A percentile compares a stretch with the other conserved stretches of the same genome.
These are phyloP conservation scores for Basipetospora chlamydospora DNA, from an alignment of 2,329 filamentous ascomycete genomes.

Conservation along the genomic window DNA sequence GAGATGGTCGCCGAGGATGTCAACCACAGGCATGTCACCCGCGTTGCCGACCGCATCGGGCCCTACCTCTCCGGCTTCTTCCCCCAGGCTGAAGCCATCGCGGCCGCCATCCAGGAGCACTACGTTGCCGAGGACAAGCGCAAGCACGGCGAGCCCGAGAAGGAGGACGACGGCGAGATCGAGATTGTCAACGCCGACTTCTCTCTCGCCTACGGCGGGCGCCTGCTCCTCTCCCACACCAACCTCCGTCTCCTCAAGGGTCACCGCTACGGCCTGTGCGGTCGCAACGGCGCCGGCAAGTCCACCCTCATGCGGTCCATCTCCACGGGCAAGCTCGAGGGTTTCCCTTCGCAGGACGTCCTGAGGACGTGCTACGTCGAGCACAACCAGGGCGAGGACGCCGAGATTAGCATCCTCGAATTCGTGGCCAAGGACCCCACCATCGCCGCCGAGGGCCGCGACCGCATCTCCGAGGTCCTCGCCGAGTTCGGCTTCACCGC, in stretches of 20 bases:
- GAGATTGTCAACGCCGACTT: slow-evolving; percentile 98
- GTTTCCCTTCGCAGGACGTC: slow-evolving; percentile 84
- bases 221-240: slow-evolving; percentile 91
- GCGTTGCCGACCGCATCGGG: slow-evolving; percentile 52
- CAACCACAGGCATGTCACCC: slow-evolving; percentile 64
- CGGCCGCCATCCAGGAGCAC: slow-evolving; percentile 58
- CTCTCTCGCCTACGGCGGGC: slow-evolving; percentile 92
- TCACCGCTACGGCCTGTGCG: slow-evolving; percentile 92
- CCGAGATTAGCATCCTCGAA: slow-evolving; percentile 87
- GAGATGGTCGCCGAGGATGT: slow-evolving; percentile 79
- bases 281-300: slow-evolving; percentile 93
- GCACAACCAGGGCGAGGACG: slow-evolving; percentile 97
- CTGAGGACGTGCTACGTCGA: slow-evolving; percentile 96
- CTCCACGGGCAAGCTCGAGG: slow-evolving; percentile 87
- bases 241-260: slow-evolving; percentile 90
- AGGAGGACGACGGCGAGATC: slow-evolving; percentile 80
- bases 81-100: slow-evolving; percentile 49
- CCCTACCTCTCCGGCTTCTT: slow-evolving; percentile 67
- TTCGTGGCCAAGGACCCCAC: slow-evolving; percentile 84
- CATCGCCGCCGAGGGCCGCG: slow-evolving; percentile 61
- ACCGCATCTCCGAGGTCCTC: slow-evolving; percentile 72
- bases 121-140: slow-evolving; percentile 76
- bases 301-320: slow-evolving; percentile 99
- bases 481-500: slow-evolving; percentile 87
- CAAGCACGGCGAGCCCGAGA: slow-evolving; percentile 69